Percentiles rank a stretch among this genome's conserved stretches.
phyloP scores from a whole-genome alignment of 495 filamentous ascomycete genomes.

The Terfezia boudieri region DNA sequence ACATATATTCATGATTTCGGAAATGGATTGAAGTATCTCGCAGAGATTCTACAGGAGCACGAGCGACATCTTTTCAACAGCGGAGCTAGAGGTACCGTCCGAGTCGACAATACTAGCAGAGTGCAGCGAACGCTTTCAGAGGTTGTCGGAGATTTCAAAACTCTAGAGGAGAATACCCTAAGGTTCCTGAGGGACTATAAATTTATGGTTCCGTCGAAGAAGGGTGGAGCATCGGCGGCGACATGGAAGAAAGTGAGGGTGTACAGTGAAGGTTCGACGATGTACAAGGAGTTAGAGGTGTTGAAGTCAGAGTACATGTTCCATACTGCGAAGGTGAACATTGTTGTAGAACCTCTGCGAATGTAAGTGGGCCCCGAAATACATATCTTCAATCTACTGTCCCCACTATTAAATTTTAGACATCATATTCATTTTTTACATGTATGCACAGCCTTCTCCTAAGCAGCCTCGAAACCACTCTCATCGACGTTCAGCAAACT shows the following conservation, averaged over 20 bases:
- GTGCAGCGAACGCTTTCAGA: slow-evolving; percentile 1
- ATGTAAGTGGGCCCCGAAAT: slow-evolving; percentile 1
- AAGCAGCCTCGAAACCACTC: too few species aligned
- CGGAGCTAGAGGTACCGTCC: background rate
- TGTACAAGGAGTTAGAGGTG: slow-evolving; percentile 5
- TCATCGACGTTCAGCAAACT: too few species aligned
- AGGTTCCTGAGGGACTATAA: slow-evolving; percentile 4
- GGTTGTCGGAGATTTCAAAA: slow-evolving; percentile 6
- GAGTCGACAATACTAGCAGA: slow-evolving; percentile 2
- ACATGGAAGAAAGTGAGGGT: background rate
- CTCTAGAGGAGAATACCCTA: slow-evolving; percentile 2
- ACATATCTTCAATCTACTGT: too few species aligned
- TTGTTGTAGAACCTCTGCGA: slow-evolving; percentile 7
- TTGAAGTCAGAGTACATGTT: slow-evolving; percentile 3
- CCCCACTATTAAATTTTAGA: too few species aligned
- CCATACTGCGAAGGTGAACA: slow-evolving; percentile 6
- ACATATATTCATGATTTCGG: slow-evolving; percentile 17
- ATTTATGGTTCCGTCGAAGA: background rate
- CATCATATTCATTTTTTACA: too few species aligned
- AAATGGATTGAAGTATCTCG: slow-evolving; percentile 20
- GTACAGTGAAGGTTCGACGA: slow-evolving; percentile 1
- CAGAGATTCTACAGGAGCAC: slow-evolving; percentile 16
- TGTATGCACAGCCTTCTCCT: too few species aligned
- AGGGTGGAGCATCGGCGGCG: background rate
- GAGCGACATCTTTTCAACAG: background rate